Conservation (phyloP, 2,329 filamentous ascomycete genomes). For the Colletotrichum truncatum region DNA sequence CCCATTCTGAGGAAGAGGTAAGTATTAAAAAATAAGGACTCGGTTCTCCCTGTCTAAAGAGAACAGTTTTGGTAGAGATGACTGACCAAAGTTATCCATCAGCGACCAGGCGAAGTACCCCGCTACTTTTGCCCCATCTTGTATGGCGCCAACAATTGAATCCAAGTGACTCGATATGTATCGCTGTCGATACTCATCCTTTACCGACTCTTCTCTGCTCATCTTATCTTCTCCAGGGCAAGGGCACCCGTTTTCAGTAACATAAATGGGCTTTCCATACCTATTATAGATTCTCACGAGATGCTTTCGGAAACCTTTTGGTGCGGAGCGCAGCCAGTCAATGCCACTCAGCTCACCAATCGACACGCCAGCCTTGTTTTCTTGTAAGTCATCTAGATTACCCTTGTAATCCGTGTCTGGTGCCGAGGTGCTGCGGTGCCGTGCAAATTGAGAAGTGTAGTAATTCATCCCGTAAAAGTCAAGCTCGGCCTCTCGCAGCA, state of each 20-base stretch:
- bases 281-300: constrained; percentile 49
- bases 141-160: constrained; percentile 45
- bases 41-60: no score
- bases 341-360: constrained; percentile 47
- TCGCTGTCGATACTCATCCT: constrained; percentile 47
- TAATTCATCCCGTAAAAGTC: constrained; percentile 53
- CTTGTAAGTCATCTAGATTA: constrained; percentile 44
- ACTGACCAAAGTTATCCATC: no score
- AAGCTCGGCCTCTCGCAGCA: constrained; percentile 43
- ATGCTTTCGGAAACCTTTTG: constrained; percentile 46
- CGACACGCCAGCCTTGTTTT: constrained; percentile 41
- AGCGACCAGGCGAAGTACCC: constrained; percentile 52
- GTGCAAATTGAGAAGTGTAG: constrained; percentile 48
- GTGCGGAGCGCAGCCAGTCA: constrained; percentile 46
- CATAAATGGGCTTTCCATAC: constrained; percentile 49
- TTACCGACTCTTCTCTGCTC: constrained; percentile 37
- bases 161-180: constrained; percentile 47
- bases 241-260: constrained; percentile 52
- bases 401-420: constrained; percentile 48
- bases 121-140: constrained; percentile 46
- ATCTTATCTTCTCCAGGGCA: constrained; percentile 46
- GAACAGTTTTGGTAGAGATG: no score
- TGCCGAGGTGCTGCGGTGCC: constrained; percentile 41
- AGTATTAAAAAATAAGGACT: no score
- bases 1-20: no score